Evolutionary conservation across 2,329 filamentous ascomycete genomes (phyloP).

Genomic region (Epichloe aotearoae): DNA sequence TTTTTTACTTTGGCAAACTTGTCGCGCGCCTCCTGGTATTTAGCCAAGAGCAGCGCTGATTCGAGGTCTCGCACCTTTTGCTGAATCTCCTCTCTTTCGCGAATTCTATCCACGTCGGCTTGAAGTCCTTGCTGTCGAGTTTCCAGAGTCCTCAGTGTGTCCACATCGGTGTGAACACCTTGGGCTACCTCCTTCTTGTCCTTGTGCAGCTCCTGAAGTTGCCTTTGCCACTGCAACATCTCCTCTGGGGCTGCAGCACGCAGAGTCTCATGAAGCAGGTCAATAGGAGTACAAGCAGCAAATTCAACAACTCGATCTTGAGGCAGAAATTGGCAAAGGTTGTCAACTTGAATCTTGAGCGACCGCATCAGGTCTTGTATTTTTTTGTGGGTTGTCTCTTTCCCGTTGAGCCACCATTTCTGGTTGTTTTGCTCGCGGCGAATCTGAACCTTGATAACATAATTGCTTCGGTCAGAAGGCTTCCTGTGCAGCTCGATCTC

Average conservation of each 20-base stretch:
- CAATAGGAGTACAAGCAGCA: constrained; percentile 66
- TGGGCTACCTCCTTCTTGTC: constrained; percentile 51
- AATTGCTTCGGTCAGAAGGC: constrained; percentile 48
- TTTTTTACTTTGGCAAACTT: constrained; percentile 39
- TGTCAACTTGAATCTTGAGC: constrained; percentile 90
- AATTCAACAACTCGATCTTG: constrained; percentile 96
- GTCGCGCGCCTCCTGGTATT: constrained; percentile 44
- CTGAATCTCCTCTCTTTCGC: constrained; percentile 58
- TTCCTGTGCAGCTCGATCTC: constrained; percentile 78
- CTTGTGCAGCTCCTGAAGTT: constrained; percentile 57
- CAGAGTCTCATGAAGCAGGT: constrained; percentile 74
- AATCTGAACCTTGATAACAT: constrained; percentile 63
- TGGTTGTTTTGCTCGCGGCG: constrained; percentile 69
- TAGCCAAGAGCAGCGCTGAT: constrained; percentile 49
- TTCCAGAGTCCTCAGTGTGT: constrained; percentile 54
- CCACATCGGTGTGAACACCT: constrained; percentile 43
- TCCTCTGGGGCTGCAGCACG: constrained; percentile 73
- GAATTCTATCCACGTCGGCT: constrained; percentile 70
- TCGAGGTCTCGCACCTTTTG: constrained; percentile 51
- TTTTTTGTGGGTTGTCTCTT: constrained; percentile 44
- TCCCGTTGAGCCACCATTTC: constrained; percentile 65
- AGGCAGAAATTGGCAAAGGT: constrained; percentile 90
- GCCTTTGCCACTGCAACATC: constrained; percentile 65
- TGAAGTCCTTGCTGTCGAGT: constrained; percentile 60
- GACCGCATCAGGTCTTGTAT: constrained; percentile 54